Evolutionary conservation across 192 early-diverging fungal species (phyloP), one percentile per base, ranked within the genome.

Genomic region (Jimgerdemannia lactiflua): DNA sequence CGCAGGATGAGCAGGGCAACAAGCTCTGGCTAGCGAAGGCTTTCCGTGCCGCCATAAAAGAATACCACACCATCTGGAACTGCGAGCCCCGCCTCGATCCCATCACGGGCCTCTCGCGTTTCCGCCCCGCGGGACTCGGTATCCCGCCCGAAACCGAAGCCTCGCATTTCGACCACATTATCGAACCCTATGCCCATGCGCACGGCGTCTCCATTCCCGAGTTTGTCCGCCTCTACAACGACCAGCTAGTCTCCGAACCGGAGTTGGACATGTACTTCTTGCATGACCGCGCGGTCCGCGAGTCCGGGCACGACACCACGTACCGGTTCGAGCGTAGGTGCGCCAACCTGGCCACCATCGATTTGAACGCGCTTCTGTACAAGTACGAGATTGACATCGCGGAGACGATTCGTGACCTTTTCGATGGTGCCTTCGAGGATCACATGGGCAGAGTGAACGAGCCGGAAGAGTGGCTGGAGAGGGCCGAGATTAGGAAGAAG

Each of bases 101-200:
- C 18, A 80, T 77, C 41, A 92, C 93, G 0, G 94, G 95, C 4
- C 80, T 99, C 64, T 91, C 89, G 65, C 92, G 94, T 76, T 99
- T 90, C 82, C 88, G 93, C 74, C 91, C 96, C 10, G 95, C 92
- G 69, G 96, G 98, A 19, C 78, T 94, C 29, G 96, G 98, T 42
- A 95, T 99, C 85, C 98, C 98, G 64, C 98, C 98, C 0, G 98
- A 99, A 85, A 99, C 98, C 3, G 98, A 99, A 84, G 86, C 91
- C 42, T 90, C 92, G 20, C 95, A 96, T 75, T 96, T 96, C 84
- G 91, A 94, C 81, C 94, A 96, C 78, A 90, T 93, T 1, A 86
- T 97, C 67, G 85, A 90, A 77, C 95, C 95, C 2, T 97, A 86
- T 78, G 95, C 96, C 41, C 80, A 85, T 29, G 82, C 82, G 6